These are phyloP conservation scores for Colletotrichum agaves DNA, from an alignment of 2,329 filamentous ascomycete species.

Conservation along the genomic window DNA sequence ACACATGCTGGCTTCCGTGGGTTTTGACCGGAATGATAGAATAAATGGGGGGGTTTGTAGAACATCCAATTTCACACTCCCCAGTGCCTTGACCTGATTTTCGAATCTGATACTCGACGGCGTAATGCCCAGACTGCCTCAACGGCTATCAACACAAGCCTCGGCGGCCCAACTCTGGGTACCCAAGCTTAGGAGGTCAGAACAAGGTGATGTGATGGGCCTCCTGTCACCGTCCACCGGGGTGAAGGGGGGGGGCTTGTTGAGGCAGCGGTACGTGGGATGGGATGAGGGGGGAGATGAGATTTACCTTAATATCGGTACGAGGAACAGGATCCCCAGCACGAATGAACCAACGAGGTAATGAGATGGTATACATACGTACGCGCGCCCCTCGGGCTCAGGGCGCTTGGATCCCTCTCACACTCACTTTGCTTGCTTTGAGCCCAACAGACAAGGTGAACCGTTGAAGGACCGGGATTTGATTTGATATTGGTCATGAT, in stretches of 20 bases:
- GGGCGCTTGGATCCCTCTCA: neutral
- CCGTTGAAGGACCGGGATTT: neutral
- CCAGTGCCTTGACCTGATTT: no score
- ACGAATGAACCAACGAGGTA: neutral
- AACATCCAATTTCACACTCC: no score
- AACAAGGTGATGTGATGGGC: neutral
- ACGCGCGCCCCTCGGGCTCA: neutral
- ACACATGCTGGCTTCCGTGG: no score
- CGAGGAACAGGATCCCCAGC: constrained; percentile 8
- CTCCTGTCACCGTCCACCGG: neutral
- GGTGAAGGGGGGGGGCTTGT: no score
- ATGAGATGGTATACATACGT: constrained; percentile 17
- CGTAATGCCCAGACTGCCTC: no score
- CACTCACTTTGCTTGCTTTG: no score
- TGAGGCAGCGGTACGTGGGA: neutral
- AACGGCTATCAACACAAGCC: no score
- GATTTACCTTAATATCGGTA: neutral
- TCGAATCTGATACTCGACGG: no score
- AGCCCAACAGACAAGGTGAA: neutral
- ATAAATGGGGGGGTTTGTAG: no score
- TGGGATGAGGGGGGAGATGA: neutral
- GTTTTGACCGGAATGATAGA: no score
- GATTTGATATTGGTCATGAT: neutral
- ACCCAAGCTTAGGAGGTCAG: neutral
- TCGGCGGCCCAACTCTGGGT: no score